Conservation (phyloP, 2,329 filamentous ascomycete species). For the Aspergillus sp. region DNA sequence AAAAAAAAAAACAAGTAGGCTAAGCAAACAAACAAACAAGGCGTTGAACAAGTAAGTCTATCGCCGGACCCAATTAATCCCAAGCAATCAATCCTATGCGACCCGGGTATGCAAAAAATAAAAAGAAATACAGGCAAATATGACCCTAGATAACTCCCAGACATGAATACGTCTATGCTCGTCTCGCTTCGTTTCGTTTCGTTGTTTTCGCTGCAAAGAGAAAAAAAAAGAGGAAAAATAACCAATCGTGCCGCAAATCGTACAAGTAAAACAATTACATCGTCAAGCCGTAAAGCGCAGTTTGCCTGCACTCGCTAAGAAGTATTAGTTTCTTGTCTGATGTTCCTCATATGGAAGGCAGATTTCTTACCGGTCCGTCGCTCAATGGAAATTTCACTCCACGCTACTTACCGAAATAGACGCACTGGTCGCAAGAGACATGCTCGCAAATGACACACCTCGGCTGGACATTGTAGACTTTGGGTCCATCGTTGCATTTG, state of each 20-base stretch:
- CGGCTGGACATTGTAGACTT: slow-evolving; percentile 27
- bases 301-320: not conserved
- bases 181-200: slow-evolving; percentile 2
- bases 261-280: not conserved
- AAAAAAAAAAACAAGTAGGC: not conserved
- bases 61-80: not conserved
- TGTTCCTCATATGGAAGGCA: no score
- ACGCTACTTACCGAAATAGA: not conserved
- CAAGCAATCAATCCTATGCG: not conserved
- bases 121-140: slow-evolving; percentile 5
- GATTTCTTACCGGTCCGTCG: not conserved
- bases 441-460: slow-evolving; percentile 28
- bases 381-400: not conserved
- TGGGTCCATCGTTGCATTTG: slow-evolving; percentile 32
- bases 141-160: slow-evolving; percentile 7
- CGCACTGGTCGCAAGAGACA: slow-evolving; percentile 21
- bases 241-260: not conserved
- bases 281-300: not conserved
- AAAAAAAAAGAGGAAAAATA: not conserved
- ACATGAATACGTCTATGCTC: slow-evolving; percentile 3
- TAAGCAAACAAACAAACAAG: not conserved
- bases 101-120: slow-evolving; percentile 1
- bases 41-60: not conserved
- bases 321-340: not conserved
- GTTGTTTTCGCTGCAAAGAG: slow-evolving; percentile 3